phyloP scores from a whole-genome alignment of 768 basidiomycete genomes.

The Neoboletus magnificus region DNA sequence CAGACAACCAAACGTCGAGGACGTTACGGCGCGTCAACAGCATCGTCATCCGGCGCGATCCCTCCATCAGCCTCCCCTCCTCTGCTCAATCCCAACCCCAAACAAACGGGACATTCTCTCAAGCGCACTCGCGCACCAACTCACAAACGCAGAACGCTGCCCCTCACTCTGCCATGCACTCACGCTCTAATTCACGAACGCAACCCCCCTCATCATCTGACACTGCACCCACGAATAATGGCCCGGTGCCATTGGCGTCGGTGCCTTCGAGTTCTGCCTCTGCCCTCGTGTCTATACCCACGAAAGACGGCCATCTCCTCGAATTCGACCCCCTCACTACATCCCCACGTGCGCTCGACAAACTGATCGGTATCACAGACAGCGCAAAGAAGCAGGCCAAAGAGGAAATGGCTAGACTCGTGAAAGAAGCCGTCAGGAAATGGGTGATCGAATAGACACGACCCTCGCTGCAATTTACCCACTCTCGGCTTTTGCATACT shows the following conservation, averaged over 20 bases:
- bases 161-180: conserved; percentile 28
- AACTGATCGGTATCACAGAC: conserved; percentile 72
- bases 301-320: conserved; percentile 75
- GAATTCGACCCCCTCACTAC: conserved; percentile 82
- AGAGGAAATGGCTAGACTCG: conserved; percentile 68
- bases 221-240: neutral
- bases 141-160: conserved; percentile 44
- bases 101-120: conserved; percentile 14
- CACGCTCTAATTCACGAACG: conserved; percentile 40
- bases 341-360: conserved; percentile 68
- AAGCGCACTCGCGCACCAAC: conserved; percentile 43
- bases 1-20: conserved; percentile 10
- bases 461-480: neutral
- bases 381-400: conserved; percentile 82
- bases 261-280: conserved; percentile 33
- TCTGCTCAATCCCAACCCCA: conserved; percentile 20
- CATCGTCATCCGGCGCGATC: conserved; percentile 60
- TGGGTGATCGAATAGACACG: conserved; percentile 60
- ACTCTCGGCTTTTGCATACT: neutral
- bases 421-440: conserved; percentile 70
- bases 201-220: conserved; percentile 14
- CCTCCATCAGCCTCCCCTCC: conserved; percentile 39
- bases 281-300: conserved; percentile 74
- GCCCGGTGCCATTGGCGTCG: neutral
- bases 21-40: conserved; percentile 47